Percentiles rank a stretch among this genome's conserved stretches.
phyloP scores from a whole-genome alignment of 179 eudicot genomes.

The Nepenthes alata region DNA sequence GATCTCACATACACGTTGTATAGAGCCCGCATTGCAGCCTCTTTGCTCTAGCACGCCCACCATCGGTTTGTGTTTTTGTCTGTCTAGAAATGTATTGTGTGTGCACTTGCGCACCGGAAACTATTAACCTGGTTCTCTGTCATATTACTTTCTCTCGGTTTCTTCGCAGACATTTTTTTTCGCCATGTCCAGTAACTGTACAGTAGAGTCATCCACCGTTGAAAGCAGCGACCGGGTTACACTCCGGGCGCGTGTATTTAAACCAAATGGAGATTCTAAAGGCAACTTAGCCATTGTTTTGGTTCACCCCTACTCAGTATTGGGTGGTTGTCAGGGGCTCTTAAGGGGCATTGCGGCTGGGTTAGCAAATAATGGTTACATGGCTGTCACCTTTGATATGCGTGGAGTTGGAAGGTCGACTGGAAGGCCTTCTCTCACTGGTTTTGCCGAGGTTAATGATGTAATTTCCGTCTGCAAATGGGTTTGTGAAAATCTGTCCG shows the following conservation, averaged over 20 bases:
- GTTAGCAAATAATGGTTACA: constrained; percentile 32
- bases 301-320: constrained; percentile 11
- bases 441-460: constrained; percentile 62
- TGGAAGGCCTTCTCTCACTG: constrained; percentile 62
- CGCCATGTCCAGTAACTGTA: constrained; percentile 12
- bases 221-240: constrained; percentile 38
- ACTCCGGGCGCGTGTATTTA: constrained; percentile 50
- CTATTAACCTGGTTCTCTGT: no score
- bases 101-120: no score
- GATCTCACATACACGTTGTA: no score
- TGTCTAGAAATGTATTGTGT: no score
- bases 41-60: no score
- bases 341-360: constrained; percentile 35
- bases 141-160: not conserved
- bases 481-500: constrained; percentile 26
- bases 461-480: constrained; percentile 60
- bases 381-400: constrained; percentile 51
- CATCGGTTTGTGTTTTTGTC: no score
- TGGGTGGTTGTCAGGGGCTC: constrained; percentile 55
- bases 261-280: constrained; percentile 20
- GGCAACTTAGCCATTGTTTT: constrained; percentile 29
- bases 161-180: not conserved
- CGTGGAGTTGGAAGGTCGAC: constrained; percentile 77
- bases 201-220: constrained; percentile 27
- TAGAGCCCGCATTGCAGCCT: no score